These are phyloP conservation scores for Termitomyces sp. DNA, from an alignment of 768 basidiomycete species.

Conservation along the genomic window DNA sequence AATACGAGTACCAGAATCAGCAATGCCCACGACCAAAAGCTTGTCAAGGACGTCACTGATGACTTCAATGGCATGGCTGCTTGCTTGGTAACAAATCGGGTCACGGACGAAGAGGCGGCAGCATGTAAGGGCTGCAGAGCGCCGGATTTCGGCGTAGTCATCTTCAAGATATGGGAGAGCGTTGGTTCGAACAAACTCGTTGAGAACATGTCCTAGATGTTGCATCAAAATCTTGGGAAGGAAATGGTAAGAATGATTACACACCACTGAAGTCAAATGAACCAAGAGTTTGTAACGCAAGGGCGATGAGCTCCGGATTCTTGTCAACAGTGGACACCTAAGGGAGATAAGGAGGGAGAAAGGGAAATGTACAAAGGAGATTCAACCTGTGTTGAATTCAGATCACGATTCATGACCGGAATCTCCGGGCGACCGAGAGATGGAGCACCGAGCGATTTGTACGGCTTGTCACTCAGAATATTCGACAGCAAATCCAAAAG, in stretches of 20 bases:
- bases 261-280: slow-evolving; percentile 92
- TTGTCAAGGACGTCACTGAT: slow-evolving; percentile 99
- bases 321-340: slow-evolving; percentile 50
- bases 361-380: neutral
- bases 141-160: slow-evolving; percentile 81
- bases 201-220: slow-evolving; percentile 77
- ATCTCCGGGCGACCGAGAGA: slow-evolving; percentile 51
- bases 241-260: neutral
- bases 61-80: slow-evolving; percentile 92
- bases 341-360: slow-evolving; percentile 5
- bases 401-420: slow-evolving; percentile 40
- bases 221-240: slow-evolving; percentile 4
- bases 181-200: slow-evolving; percentile 91
- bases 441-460: slow-evolving; percentile 86
- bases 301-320: slow-evolving; percentile 61
- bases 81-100: slow-evolving; percentile 93
- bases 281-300: slow-evolving; percentile 84
- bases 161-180: slow-evolving; percentile 93
- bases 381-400: slow-evolving; percentile 42
- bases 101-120: slow-evolving; percentile 90
- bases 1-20: slow-evolving; percentile 76
- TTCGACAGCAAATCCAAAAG: slow-evolving; percentile 79
- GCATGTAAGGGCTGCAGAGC: slow-evolving; percentile 88
- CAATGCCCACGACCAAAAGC: slow-evolving; percentile 88
- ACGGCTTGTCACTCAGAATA: slow-evolving; percentile 77